A percentile compares a stretch with the other conserved stretches of the same genome.
Conservation (phyloP, 495 filamentous ascomycete genomes). For the Aspergillus ostianus region DNA sequence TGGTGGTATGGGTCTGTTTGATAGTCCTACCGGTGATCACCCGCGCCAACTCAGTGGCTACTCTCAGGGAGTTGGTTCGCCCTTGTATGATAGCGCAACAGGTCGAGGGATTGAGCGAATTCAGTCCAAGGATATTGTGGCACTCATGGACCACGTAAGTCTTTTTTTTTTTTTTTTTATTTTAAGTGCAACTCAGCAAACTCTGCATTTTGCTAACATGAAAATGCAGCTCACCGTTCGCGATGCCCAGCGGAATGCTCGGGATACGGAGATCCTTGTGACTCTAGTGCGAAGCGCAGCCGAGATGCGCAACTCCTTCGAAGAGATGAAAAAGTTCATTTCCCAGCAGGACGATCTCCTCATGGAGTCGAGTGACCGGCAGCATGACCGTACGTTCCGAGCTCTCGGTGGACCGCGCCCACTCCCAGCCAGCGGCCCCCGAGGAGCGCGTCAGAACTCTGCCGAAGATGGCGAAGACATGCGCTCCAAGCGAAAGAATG, state of each 20-base stretch:
- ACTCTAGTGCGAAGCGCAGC: conserved; percentile 91
- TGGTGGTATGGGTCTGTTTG: conserved; percentile 53
- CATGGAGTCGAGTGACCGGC: conserved; percentile 77
- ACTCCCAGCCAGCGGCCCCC: conserved; percentile 54
- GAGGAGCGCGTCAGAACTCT: conserved; percentile 50
- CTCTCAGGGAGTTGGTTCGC: conserved; percentile 75
- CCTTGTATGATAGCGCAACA: conserved; percentile 86
- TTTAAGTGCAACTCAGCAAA: neutral
- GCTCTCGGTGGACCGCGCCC: conserved; percentile 86
- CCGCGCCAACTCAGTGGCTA: conserved; percentile 78
- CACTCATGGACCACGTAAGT: conserved; percentile 93
- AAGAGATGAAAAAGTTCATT: conserved; percentile 92
- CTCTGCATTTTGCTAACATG: conserved; percentile 32
- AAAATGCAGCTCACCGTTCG: conserved; percentile 77
- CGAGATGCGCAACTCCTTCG: conserved; percentile 96
- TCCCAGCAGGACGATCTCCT: conserved; percentile 81
- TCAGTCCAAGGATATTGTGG: conserved; percentile 94
- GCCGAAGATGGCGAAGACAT: conserved; percentile 70
- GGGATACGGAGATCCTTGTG: conserved; percentile 94
- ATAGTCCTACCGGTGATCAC: conserved; percentile 61
- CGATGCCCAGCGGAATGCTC: conserved; percentile 93
- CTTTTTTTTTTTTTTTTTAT: too few species aligned
- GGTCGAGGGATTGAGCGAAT: conserved; percentile 89
- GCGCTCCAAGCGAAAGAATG: conserved; percentile 76
- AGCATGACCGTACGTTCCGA: conserved; percentile 80